Conservation (phyloP, 345 rosid genomes). For the Anastatica hierochuntica region DNA sequence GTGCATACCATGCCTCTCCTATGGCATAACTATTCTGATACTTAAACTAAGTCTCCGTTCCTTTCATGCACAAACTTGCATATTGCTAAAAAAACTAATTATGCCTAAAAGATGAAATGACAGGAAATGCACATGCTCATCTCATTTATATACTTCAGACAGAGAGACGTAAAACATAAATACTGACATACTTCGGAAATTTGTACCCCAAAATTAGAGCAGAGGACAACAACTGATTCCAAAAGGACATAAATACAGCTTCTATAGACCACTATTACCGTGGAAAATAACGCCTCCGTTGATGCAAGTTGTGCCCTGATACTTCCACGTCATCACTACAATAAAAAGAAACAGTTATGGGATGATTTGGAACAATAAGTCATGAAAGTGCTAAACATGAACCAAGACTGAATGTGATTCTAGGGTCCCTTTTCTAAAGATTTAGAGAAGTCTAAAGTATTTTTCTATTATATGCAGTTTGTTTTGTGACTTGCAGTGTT, state of each 20-base stretch:
- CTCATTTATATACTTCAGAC: background rate
- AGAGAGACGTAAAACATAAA: background rate
- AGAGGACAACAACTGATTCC: slow-evolving; percentile 1
- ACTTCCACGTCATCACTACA: slow-evolving; percentile 37
- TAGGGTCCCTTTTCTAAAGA: background rate
- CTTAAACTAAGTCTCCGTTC: background rate
- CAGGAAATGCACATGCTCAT: background rate
- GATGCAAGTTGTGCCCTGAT: slow-evolving; percentile 35
- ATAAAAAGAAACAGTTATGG: slow-evolving; percentile 20
- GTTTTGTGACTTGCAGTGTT: background rate
- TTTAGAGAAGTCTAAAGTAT: background rate
- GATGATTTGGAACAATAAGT: slow-evolving; percentile 3
- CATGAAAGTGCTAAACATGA: background rate
- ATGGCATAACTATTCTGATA: background rate
- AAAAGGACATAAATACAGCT: slow-evolving; percentile 9
- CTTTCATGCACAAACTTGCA: slow-evolving; percentile 1
- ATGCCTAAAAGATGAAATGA: background rate
- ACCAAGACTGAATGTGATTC: slow-evolving; percentile 1
- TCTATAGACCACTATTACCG: slow-evolving; percentile 37
- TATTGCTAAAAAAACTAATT: background rate
- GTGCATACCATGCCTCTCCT: too few species aligned
- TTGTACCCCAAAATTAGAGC: background rate
- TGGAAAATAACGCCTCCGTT: slow-evolving; percentile 52
- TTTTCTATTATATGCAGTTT: background rate
- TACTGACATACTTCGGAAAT: background rate